phyloP scores from a whole-genome alignment of 306 rosid species.

The Cucurbita argyrosperma region DNA sequence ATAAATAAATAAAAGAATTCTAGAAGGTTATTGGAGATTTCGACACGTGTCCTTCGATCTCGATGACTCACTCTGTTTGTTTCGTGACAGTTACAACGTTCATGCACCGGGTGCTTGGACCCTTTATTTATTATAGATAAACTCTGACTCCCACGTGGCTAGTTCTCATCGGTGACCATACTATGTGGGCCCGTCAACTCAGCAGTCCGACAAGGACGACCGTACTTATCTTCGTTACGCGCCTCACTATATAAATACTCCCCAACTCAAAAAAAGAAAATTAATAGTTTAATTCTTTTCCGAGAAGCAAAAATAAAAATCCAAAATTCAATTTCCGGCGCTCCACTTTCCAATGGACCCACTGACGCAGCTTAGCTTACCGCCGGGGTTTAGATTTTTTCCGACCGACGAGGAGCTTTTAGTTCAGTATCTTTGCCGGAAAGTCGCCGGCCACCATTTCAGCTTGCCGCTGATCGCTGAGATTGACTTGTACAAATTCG shows the following conservation, averaged over 20 bases:
- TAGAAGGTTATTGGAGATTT: not conserved
- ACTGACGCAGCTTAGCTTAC: slow-evolving; percentile 60
- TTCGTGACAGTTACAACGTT: not conserved
- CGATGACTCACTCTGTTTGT: slow-evolving; percentile 5
- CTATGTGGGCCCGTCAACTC: not conserved
- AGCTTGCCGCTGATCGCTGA: slow-evolving; percentile 61
- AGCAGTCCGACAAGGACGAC: slow-evolving; percentile 9
- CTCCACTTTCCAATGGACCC: slow-evolving; percentile 22
- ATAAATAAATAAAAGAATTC: not conserved
- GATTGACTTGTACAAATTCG: slow-evolving; percentile 74
- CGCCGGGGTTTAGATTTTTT: slow-evolving; percentile 85
- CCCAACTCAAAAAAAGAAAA: not conserved
- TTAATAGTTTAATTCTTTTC: not conserved
- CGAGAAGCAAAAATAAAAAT: not conserved
- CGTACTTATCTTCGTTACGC: not conserved
- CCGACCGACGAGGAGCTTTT: slow-evolving; percentile 91
- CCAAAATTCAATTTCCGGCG: not conserved
- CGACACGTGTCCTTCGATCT: not conserved
- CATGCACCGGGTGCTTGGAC: slow-evolving; percentile 8
- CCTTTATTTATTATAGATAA: not conserved
- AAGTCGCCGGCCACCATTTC: slow-evolving; percentile 89
- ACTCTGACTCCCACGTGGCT: not conserved
- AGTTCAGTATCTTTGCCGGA: slow-evolving; percentile 76
- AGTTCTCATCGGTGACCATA: not conserved
- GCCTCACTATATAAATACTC: not conserved